A percentile compares a stretch with the other conserved stretches of the same genome.
Conservation (phyloP, 345 rosid species). For the Carallia brachiata region DNA sequence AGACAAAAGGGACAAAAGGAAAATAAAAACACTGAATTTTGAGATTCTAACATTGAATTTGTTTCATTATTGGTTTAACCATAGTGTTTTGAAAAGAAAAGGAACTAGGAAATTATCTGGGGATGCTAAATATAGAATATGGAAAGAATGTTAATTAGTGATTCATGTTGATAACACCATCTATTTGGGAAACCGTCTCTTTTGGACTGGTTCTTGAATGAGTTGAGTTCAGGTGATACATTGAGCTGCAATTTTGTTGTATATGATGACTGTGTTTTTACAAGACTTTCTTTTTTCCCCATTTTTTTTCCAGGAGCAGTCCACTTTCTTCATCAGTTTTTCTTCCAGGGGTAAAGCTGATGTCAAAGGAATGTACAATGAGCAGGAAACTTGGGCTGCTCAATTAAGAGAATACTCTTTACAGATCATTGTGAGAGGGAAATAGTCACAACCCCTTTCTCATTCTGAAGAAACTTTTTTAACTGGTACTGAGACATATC, state of each 20-base stretch:
- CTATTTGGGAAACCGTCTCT: neutral
- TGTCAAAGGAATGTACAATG: conserved; percentile 34
- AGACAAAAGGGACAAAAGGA: no score
- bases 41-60: neutral
- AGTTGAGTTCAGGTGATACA: neutral
- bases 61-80: neutral
- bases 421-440: conserved; percentile 48
- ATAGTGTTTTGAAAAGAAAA: neutral
- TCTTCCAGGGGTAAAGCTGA: conserved; percentile 40
- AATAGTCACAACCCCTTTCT: conserved; percentile 38
- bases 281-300: conserved; percentile 40
- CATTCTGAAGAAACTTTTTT: conserved; percentile 38
- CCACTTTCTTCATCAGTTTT: conserved; percentile 48
- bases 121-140: neutral
- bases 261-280: conserved; percentile 12
- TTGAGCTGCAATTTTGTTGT: conserved; percentile 2
- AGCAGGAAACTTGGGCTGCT: conserved; percentile 52
- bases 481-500: conserved; percentile 21
- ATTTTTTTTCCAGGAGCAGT: conserved; percentile 10
- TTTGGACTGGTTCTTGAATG: neutral
- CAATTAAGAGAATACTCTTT: conserved; percentile 58
- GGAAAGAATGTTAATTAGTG: neutral
- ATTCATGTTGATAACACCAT: neutral
- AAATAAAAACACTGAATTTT: no score
- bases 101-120: neutral